A percentile compares a stretch with the other conserved stretches of the same genome.
Evolutionary conservation across 2,329 filamentous ascomycete species (phyloP).

Genomic region (Gaeumannomyces tritici): DNA sequence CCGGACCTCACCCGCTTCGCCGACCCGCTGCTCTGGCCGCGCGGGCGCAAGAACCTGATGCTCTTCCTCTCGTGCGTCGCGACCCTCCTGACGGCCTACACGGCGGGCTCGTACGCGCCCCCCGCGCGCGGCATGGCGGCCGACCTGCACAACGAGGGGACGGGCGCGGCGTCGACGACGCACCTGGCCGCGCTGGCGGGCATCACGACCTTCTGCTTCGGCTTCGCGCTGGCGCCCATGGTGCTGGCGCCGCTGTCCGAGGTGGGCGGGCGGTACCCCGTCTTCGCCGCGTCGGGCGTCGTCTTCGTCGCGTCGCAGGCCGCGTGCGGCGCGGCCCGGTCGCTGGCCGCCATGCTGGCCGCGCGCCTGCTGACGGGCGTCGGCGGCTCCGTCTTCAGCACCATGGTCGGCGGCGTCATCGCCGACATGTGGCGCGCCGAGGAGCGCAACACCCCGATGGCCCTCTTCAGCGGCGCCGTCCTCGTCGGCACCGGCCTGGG

Average conservation of each 20-base stretch:
- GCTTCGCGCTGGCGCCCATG: slow-evolving; percentile 81
- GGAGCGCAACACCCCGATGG: slow-evolving; percentile 82
- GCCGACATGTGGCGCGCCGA: slow-evolving; percentile 74
- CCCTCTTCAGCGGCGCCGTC: slow-evolving; percentile 71
- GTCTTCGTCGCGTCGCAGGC: slow-evolving; percentile 64
- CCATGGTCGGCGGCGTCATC: slow-evolving; percentile 87
- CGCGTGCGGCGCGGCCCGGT: slow-evolving; percentile 61
- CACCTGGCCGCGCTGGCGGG: slow-evolving; percentile 59
- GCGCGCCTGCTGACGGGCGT: slow-evolving; percentile 68
- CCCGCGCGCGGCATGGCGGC: slow-evolving; percentile 53
- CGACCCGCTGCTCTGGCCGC: slow-evolving; percentile 67
- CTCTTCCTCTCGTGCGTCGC: slow-evolving; percentile 67
- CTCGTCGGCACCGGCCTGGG: slow-evolving; percentile 73
- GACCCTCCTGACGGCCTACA: slow-evolving; percentile 69
- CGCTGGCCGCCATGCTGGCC: slow-evolving; percentile 64
- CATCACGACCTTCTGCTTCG: slow-evolving; percentile 72
- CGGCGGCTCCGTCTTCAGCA: slow-evolving; percentile 72
- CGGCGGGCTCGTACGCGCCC: slow-evolving; percentile 71
- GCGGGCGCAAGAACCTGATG: slow-evolving; percentile 57
- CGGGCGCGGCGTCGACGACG: slow-evolving; percentile 35
- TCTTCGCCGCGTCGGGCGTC: slow-evolving; percentile 66
- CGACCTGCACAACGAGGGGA: slow-evolving; percentile 36
- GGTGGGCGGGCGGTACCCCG: slow-evolving; percentile 75
- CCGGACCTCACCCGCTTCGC: slow-evolving; percentile 59
- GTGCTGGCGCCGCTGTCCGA: slow-evolving; percentile 79